Conservation (phyloP, 345 rosid genomes). For the Citrus cavaleriei region DNA sequence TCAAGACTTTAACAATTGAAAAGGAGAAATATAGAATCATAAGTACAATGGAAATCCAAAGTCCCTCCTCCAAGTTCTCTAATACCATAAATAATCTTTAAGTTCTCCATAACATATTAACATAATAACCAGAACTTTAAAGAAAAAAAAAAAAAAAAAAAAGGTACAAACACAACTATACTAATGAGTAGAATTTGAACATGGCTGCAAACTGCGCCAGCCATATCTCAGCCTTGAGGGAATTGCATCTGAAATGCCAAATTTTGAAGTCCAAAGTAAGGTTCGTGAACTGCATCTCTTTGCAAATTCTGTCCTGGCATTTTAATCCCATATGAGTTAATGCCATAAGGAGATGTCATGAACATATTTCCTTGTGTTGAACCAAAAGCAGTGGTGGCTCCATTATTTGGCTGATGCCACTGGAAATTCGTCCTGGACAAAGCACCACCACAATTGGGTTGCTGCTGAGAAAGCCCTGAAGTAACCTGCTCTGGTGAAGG, state of each 20-base stretch:
- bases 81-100: slow-evolving; percentile 17
- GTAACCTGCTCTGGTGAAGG: slow-evolving; percentile 39
- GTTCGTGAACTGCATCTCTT: slow-evolving; percentile 23
- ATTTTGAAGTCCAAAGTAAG: slow-evolving; percentile 39
- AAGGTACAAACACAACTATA: slow-evolving; percentile 24
- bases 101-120: slow-evolving; percentile 30
- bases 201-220: background rate
- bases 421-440: slow-evolving; percentile 38
- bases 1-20: slow-evolving; percentile 4
- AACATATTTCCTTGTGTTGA: slow-evolving; percentile 35
- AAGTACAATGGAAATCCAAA: slow-evolving; percentile 10
- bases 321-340: slow-evolving; percentile 37
- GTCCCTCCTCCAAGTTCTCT: slow-evolving; percentile 16
- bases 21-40: slow-evolving; percentile 18
- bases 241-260: slow-evolving; percentile 46
- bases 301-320: slow-evolving; percentile 35
- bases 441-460: slow-evolving; percentile 21
- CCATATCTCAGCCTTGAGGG: slow-evolving; percentile 38
- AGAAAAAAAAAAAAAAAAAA: background rate
- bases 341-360: slow-evolving; percentile 35
- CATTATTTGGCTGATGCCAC: slow-evolving; percentile 47
- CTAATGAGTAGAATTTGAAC: slow-evolving; percentile 16
- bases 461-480: slow-evolving; percentile 28
- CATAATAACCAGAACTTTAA: background rate
- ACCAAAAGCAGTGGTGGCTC: slow-evolving; percentile 33